Percentiles rank a stretch among this genome's conserved stretches.
Evolutionary conservation across 192 early-diverging fungal species (phyloP).

Genomic region (Podila clonocystis): DNA sequence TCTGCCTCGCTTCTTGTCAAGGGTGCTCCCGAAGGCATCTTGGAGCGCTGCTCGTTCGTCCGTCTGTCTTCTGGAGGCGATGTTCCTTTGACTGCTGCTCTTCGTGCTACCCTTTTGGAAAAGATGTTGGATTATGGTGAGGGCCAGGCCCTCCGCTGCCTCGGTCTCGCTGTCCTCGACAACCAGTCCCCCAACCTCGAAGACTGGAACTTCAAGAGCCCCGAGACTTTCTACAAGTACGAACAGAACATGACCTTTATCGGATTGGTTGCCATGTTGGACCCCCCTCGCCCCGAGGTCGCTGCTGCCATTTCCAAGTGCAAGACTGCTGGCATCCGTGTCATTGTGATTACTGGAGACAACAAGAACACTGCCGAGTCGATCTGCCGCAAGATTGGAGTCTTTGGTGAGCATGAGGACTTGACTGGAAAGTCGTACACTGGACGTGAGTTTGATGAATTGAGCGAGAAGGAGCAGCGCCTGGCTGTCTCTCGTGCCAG

Average conservation of each 20-base stretch:
- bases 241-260: slow-evolving; percentile 93
- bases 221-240: slow-evolving; percentile 71
- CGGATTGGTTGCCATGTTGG: slow-evolving; percentile 96
- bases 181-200: slow-evolving; percentile 60
- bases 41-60: slow-evolving; percentile 85
- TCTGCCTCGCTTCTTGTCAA: slow-evolving; percentile 82
- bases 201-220: slow-evolving; percentile 65
- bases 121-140: slow-evolving; percentile 82
- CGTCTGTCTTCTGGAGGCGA: slow-evolving; percentile 56
- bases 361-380: slow-evolving; percentile 97
- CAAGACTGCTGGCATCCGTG: slow-evolving; percentile 93
- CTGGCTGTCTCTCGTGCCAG: slow-evolving; percentile 77
- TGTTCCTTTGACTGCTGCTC: slow-evolving; percentile 70
- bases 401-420: slow-evolving; percentile 79
- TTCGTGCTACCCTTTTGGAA: slow-evolving; percentile 69
- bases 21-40: slow-evolving; percentile 93
- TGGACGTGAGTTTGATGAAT: slow-evolving; percentile 94
- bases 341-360: slow-evolving; percentile 99
- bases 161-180: slow-evolving; percentile 91
- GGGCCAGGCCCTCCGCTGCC: slow-evolving; percentile 82
- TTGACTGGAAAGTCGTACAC: slow-evolving; percentile 80
- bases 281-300: slow-evolving; percentile 97
- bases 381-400: slow-evolving; percentile 95
- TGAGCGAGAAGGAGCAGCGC: slow-evolving; percentile 76
- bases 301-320: slow-evolving; percentile 85